Percentiles rank a stretch among this genome's conserved stretches.
Conservation (phyloP, 768 basidiomycete genomes). For the Leccinellum rugosiceps region DNA sequence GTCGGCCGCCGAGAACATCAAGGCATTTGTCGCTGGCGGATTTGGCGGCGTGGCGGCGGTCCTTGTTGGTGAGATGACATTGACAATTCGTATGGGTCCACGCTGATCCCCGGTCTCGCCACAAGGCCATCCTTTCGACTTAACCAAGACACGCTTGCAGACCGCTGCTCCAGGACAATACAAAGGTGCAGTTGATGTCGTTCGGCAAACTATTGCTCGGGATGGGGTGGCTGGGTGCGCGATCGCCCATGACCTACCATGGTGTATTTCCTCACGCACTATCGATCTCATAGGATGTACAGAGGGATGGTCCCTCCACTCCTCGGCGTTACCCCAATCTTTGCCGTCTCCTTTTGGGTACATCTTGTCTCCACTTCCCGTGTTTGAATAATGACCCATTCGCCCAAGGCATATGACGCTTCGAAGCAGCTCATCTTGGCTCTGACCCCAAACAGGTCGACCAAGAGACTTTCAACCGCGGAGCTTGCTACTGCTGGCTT, state of each 20-base stretch:
- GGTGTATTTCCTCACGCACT: background rate
- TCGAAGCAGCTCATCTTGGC: conserved; percentile 84
- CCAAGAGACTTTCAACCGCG: conserved; percentile 55
- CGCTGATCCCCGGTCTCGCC: conserved; percentile 8
- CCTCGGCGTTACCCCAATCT: conserved; percentile 95
- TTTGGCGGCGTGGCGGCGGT: conserved; percentile 87
- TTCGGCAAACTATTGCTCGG: conserved; percentile 83
- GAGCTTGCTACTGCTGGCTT: conserved; percentile 95
- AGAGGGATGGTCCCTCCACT: conserved; percentile 93
- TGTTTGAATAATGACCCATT: conserved; percentile 8
- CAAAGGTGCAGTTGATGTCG: conserved; percentile 90
- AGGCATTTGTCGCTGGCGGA: conserved; percentile 92
- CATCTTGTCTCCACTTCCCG: background rate
- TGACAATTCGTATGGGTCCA: background rate
- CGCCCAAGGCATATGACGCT: conserved; percentile 79
- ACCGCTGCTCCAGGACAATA: conserved; percentile 88
- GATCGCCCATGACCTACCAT: background rate
- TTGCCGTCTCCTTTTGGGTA: conserved; percentile 98
- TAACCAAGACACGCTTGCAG: conserved; percentile 95
- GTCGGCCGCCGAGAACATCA: conserved; percentile 45
- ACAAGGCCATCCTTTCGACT: conserved; percentile 93
- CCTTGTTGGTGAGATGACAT: conserved; percentile 62
- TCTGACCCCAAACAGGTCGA: conserved; percentile 73
- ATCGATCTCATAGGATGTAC: conserved; percentile 57
- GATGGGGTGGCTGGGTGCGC: conserved; percentile 87